phyloP scores from a whole-genome alignment of 352 stramenopile species.

The Globisporangium viniferum region DNA sequence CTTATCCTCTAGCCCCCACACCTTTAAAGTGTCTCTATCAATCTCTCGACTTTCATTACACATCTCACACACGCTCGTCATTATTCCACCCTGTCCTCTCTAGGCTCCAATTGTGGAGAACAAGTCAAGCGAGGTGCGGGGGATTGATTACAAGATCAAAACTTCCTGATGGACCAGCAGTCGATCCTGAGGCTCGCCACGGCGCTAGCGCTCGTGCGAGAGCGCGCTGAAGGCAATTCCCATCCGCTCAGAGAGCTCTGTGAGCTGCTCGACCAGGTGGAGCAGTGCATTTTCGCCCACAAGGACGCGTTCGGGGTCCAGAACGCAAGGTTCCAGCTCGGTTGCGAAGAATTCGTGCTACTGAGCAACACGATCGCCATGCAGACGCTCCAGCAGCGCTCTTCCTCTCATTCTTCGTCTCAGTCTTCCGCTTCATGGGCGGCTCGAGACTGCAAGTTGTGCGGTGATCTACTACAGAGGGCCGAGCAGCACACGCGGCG shows the following conservation, averaged over 20 bases:
- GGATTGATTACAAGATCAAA: not conserved
- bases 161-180: slow-evolving; percentile 21
- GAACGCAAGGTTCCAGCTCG: slow-evolving; percentile 47
- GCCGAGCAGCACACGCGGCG: slow-evolving; percentile 58
- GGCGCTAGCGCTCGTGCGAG: slow-evolving; percentile 31
- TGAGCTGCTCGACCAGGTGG: slow-evolving; percentile 29
- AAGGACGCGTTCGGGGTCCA: slow-evolving; percentile 41
- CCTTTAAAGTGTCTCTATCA: not conserved
- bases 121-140: not conserved
- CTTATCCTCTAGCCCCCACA: not conserved
- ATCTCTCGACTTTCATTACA: not conserved
- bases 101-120: not conserved
- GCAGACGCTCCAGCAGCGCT: slow-evolving; percentile 31
- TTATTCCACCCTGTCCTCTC: not conserved
- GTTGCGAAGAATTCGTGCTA: slow-evolving; percentile 58
- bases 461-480: slow-evolving; percentile 27
- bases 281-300: slow-evolving; percentile 43
- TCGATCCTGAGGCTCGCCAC: slow-evolving; percentile 44
- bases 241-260: slow-evolving; percentile 13
- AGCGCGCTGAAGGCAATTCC: slow-evolving; percentile 10
- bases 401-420: not conserved
- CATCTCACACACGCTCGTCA: not conserved
- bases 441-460: slow-evolving; percentile 14
- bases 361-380: slow-evolving; percentile 61
- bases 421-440: not conserved